Evolutionary conservation across 1,139 yeast species (phyloP), one percentile per base, ranked within the genome.

Genomic region (Suhomyces bokatorum): DNA sequence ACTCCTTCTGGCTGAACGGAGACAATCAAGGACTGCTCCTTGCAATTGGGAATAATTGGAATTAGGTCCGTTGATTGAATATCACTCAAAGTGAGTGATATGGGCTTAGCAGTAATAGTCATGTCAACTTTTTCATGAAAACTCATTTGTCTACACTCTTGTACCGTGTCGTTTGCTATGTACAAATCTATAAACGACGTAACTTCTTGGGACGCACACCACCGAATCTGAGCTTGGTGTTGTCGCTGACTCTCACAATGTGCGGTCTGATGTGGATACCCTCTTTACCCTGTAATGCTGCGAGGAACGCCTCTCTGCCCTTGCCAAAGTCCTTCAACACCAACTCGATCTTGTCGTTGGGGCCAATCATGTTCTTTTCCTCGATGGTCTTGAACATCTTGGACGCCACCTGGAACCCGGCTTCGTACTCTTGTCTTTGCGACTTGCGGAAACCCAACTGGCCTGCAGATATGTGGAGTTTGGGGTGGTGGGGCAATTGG

Each of bases 341-440:
- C 44, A 93, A 66, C 63, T 91, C 97, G 17, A 85, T 67, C 52
- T 81, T 77, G 54, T 78, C 80, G 53, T 74, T 75, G 7, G 75
- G 71, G 2, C 68, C 69, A 43, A 83, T 66, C 49, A 76, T 69
- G 36, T 77, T 78, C 52, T 75, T 74, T 52, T 81, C 84, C 58
- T 83, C 81, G 58, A 91, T 87, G 50, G 77, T 66, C 52, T 83
- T 78, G 66, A 91, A 89, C 72, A 87, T 75, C 53, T 80, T 79
- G 8, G 90, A 72, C 17, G 90, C 74, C 11, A 93, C 87, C 62
- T 90, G 97, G 73, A 86, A 90, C n/a, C 86, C 87, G 1, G 97
- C 97, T 67, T 91, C 99, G 60, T 88, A 88, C 64, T 90, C 96
- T 43, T 95, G 88, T 67, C 97, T 78, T 47, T 85, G 87, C 9